Conservation (phyloP, 345 rosid species). For the Mallotus nudiflorus region DNA sequence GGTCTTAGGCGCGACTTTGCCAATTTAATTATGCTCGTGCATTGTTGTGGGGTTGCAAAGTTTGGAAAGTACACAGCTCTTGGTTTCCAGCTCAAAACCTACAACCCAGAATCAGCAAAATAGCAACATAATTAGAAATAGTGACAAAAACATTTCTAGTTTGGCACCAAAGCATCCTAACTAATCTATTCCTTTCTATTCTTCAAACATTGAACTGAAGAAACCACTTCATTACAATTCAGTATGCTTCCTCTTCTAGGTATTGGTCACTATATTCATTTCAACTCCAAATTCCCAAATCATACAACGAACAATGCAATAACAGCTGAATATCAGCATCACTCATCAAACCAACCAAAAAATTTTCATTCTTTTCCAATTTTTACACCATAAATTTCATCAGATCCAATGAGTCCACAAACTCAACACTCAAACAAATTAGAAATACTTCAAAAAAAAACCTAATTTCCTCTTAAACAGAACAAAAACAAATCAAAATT, state of each 20-base stretch:
- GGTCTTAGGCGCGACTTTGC: constrained; percentile 59
- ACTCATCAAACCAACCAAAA: neutral
- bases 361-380: neutral
- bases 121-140: neutral
- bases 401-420: too few species aligned
- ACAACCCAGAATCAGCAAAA: constrained; percentile 9
- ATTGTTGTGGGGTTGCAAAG: constrained; percentile 65
- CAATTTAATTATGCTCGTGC: constrained; percentile 46
- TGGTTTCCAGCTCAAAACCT: constrained; percentile 82
- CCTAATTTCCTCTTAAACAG: neutral
- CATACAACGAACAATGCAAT: neutral
- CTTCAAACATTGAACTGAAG: neutral
- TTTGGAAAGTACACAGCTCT: constrained; percentile 70
- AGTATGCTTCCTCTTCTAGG: neutral
- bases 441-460: too few species aligned
- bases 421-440: too few species aligned
- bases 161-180: neutral
- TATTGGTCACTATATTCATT: neutral
- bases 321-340: neutral
- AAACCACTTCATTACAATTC: neutral
- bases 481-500: neutral
- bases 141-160: neutral
- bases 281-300: neutral
- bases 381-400: too few species aligned
- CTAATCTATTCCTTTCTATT: neutral